These are phyloP conservation scores for Peziza echinospora DNA, from an alignment of 495 filamentous ascomycete species.

Conservation along the genomic window DNA sequence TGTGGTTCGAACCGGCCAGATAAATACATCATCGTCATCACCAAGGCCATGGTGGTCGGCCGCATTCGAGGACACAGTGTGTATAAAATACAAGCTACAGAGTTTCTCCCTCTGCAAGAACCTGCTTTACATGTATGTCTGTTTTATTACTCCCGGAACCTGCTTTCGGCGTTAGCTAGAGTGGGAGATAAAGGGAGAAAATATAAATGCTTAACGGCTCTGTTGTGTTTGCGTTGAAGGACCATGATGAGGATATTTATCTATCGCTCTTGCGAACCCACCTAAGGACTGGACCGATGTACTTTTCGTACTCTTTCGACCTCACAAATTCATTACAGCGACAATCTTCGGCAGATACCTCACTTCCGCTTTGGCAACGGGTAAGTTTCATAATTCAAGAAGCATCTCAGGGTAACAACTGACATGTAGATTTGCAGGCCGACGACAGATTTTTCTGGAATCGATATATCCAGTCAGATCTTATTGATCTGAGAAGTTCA, in stretches of 20 bases:
- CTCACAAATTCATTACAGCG: conserved; percentile 89
- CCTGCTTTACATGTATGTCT: conserved; percentile 43
- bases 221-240: conserved; percentile 23
- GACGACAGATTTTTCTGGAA: conserved; percentile 99
- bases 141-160: no score
- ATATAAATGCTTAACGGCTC: background rate
- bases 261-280: conserved; percentile 53
- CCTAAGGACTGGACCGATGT: conserved; percentile 71
- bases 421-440: conserved; percentile 28
- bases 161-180: background rate
- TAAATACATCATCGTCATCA: conserved; percentile 92
- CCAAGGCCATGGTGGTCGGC: conserved; percentile 78
- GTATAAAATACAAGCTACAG: conserved; percentile 75
- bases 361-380: conserved; percentile 63
- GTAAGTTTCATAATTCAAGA: no score
- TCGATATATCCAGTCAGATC: conserved; percentile 66
- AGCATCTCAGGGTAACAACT: no score
- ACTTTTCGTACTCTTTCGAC: conserved; percentile 92
- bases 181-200: background rate
- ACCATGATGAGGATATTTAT: conserved; percentile 83
- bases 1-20: conserved; percentile 29
- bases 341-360: conserved; percentile 48
- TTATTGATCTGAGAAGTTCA: conserved; percentile 58
- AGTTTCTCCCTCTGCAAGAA: conserved; percentile 86
- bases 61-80: conserved; percentile 80